These are phyloP conservation scores for Candida rishiriensis DNA, from an alignment of 805 yeast genomes.

Conservation along the genomic window DNA sequence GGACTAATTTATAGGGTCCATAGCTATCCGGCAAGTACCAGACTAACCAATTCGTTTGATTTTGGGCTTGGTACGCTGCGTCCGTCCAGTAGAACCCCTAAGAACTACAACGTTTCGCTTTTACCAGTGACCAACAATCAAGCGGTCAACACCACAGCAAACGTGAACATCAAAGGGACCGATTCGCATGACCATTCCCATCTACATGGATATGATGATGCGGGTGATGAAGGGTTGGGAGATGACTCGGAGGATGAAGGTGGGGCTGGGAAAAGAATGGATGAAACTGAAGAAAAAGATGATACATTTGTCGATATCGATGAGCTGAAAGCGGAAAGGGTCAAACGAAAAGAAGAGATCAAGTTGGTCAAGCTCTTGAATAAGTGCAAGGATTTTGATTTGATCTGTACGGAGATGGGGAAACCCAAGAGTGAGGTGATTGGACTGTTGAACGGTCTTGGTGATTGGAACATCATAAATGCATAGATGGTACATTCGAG, in stretches of 20 bases:
- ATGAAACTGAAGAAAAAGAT: slow-evolving; percentile 12
- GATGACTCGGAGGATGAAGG: not conserved
- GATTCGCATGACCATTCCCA: no score
- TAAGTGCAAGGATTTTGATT: slow-evolving; percentile 54
- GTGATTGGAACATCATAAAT: slow-evolving; percentile 46
- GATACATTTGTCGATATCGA: slow-evolving; percentile 20
- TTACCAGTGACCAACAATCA: slow-evolving; percentile 13
- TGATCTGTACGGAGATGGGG: slow-evolving; percentile 66
- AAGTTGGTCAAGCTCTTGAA: slow-evolving; percentile 42
- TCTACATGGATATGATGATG: no score
- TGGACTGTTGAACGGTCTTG: slow-evolving; percentile 36
- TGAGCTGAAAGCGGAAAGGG: slow-evolving; percentile 18
- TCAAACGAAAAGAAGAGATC: slow-evolving; percentile 27
- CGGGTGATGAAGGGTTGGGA: not conserved
- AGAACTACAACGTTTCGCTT: slow-evolving; percentile 14
- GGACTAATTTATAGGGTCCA: slow-evolving; percentile 79
- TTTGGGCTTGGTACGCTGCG: slow-evolving; percentile 9
- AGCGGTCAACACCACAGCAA: no score
- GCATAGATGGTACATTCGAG: slow-evolving; percentile 7
- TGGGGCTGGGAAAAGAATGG: not conserved
- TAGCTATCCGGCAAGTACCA: slow-evolving; percentile 61
- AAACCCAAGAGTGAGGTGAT: slow-evolving; percentile 55
- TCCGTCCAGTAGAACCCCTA: slow-evolving; percentile 1
- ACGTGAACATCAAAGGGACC: no score
- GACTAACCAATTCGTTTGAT: slow-evolving; percentile 36